Percentiles rank a stretch among this genome's conserved stretches.
Conservation (phyloP, 345 rosid species). For the Reutealis trisperma region DNA sequence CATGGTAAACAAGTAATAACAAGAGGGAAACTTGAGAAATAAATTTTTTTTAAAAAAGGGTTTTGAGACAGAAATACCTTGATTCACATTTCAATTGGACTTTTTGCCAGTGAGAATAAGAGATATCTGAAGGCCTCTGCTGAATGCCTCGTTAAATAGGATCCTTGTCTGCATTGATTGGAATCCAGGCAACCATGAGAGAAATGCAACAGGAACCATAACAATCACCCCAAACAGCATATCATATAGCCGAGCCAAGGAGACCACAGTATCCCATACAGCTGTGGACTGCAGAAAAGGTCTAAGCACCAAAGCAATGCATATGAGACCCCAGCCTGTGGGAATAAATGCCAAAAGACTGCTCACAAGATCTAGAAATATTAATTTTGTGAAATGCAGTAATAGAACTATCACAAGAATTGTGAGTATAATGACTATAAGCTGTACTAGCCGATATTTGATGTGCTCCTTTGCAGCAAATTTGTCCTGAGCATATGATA, state of each 20-base stretch:
- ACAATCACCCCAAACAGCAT: constrained; percentile 72
- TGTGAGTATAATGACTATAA: constrained; percentile 44
- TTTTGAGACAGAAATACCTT: constrained; percentile 25
- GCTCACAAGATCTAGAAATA: constrained; percentile 59
- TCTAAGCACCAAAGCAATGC: constrained; percentile 65
- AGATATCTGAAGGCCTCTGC: constrained; percentile 91
- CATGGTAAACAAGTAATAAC: neutral
- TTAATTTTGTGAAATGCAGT: constrained; percentile 49
- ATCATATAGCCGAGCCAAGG: constrained; percentile 82
- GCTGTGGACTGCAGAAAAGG: constrained; percentile 45
- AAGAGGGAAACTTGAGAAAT: neutral
- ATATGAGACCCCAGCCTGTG: constrained; percentile 87
- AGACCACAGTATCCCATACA: constrained; percentile 74
- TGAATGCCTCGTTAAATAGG: constrained; percentile 84
- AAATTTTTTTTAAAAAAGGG: neutral
- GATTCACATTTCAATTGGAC: constrained; percentile 32
- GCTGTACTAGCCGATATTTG: constrained; percentile 71
- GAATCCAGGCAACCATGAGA: constrained; percentile 92
- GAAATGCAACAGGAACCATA: constrained; percentile 72
- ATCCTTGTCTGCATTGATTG: constrained; percentile 90
- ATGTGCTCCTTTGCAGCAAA: constrained; percentile 71
- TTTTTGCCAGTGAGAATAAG: constrained; percentile 72
- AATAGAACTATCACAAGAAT: constrained; percentile 52
- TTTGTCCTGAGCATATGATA: constrained; percentile 67
- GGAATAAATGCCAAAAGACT: constrained; percentile 84